A percentile compares a stretch with the other conserved stretches of the same genome.
phyloP scores from a whole-genome alignment of 345 rosid genomes.

The Corchorus capsularis region DNA sequence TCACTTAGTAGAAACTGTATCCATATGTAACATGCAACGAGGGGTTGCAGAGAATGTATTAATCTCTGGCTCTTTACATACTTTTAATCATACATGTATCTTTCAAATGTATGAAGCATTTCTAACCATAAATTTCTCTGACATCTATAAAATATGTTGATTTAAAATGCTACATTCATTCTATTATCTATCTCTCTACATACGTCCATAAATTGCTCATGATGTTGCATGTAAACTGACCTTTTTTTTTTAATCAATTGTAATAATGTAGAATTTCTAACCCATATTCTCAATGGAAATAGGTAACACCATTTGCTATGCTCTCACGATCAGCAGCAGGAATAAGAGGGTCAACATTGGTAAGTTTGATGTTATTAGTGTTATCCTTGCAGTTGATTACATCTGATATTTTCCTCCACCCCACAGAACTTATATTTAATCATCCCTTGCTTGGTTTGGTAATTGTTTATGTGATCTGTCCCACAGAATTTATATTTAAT shows the following conservation, averaged over 20 bases:
- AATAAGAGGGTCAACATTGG: slow-evolving; percentile 93
- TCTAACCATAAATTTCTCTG: no score
- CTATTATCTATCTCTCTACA: background rate
- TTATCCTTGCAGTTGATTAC: slow-evolving; percentile 12
- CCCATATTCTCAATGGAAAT: slow-evolving; percentile 24
- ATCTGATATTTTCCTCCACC: background rate
- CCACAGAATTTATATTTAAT: background rate
- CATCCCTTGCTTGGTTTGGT: background rate
- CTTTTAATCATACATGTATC: no score
- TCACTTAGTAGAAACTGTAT: no score
- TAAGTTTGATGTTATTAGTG: slow-evolving; percentile 31
- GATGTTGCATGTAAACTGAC: background rate
- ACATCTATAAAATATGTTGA: no score
- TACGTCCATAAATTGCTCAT: background rate
- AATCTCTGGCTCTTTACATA: no score
- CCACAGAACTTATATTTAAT: background rate
- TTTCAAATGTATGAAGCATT: no score
- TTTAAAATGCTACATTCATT: background rate
- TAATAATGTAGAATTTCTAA: background rate
- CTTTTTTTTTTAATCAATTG: background rate
- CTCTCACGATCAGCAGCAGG: slow-evolving; percentile 93
- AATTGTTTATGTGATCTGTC: background rate
- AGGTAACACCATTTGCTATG: slow-evolving; percentile 98
- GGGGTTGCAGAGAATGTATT: no score
- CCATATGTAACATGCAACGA: no score